phyloP scores from a whole-genome alignment of 2,329 filamentous ascomycete genomes.

The Diplodia intermedia region DNA sequence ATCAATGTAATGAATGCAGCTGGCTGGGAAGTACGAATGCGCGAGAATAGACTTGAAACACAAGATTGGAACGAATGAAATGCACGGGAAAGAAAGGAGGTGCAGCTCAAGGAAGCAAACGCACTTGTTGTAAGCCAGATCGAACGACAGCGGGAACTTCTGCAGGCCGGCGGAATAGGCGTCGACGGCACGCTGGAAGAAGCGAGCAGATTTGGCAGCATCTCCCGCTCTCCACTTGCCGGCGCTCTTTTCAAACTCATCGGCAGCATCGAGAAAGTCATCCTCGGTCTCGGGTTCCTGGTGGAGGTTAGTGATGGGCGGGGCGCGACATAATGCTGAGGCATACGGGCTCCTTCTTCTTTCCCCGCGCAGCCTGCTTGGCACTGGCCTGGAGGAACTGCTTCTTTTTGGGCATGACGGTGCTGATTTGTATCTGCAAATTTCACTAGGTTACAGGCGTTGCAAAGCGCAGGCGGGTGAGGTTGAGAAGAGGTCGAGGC shows the following conservation, averaged over 20 bases:
- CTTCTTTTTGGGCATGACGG: slow-evolving; percentile 30
- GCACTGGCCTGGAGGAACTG: slow-evolving; percentile 22
- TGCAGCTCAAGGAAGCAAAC: slow-evolving; percentile 37
- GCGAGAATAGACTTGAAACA: not conserved
- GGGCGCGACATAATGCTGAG: slow-evolving; percentile 6
- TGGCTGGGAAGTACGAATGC: not conserved
- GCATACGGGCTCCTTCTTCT: slow-evolving; percentile 30
- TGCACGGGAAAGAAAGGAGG: not conserved
- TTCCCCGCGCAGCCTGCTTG: slow-evolving; percentile 17
- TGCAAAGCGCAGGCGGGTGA: not conserved
- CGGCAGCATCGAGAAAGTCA: slow-evolving; percentile 72
- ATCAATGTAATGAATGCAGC: not conserved
- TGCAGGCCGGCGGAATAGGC: slow-evolving; percentile 69
- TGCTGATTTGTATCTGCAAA: not conserved
- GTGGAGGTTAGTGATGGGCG: not conserved
- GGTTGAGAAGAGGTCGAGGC: not conserved
- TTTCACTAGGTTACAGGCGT: not conserved
- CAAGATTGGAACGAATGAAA: not conserved
- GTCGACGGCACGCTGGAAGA: slow-evolving; percentile 69
- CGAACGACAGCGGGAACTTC: slow-evolving; percentile 68
- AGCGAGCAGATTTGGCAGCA: slow-evolving; percentile 67
- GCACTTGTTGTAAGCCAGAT: slow-evolving; percentile 77
- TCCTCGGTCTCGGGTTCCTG: slow-evolving; percentile 67
- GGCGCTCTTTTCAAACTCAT: slow-evolving; percentile 73
- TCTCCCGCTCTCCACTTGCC: slow-evolving; percentile 79